A percentile compares a stretch with the other conserved stretches of the same genome.
Evolutionary conservation across 2,329 filamentous ascomycete species (phyloP).

Genomic region (Coccinonectria pachysandricola): DNA sequence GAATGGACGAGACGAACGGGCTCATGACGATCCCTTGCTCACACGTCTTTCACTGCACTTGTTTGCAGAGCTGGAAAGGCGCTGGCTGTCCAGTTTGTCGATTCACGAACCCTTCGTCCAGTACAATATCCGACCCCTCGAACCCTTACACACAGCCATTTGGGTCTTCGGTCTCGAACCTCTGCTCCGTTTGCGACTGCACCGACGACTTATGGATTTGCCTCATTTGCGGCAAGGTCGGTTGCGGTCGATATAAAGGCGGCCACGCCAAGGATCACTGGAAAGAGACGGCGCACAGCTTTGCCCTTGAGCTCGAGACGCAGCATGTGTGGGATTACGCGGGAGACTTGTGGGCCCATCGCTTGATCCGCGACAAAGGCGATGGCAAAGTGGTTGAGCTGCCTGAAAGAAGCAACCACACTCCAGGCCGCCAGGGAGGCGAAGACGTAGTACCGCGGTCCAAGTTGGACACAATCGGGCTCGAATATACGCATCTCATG

Average conservation of each 20-base stretch:
- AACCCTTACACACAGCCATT: constrained; percentile 47
- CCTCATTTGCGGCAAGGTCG: constrained; percentile 83
- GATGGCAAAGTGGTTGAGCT: constrained; percentile 88
- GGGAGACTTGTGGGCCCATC: constrained; percentile 90
- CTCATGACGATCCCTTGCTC: constrained; percentile 93
- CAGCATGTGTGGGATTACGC: constrained; percentile 98
- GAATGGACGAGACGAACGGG: constrained; percentile 96
- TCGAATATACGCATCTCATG: constrained; percentile 90
- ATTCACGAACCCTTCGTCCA: constrained; percentile 53
- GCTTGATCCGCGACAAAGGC: constrained; percentile 85
- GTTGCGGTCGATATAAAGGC: constrained; percentile 88
- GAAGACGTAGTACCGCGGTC: constrained; percentile 62
- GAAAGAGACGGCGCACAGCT: constrained; percentile 81
- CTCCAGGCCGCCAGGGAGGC: constrained; percentile 29
- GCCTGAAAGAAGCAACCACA: constrained; percentile 42
- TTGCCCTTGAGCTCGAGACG: constrained; percentile 83
- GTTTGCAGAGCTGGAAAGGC: constrained; percentile 91
- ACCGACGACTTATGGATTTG: constrained; percentile 88
- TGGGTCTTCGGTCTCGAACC: constrained; percentile 49
- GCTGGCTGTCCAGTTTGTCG: constrained; percentile 90
- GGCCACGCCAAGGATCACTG: constrained; percentile 92
- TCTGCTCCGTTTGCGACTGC: constrained; percentile 74
- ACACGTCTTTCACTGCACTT: constrained; percentile 95
- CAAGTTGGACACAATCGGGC: constrained; percentile 66
- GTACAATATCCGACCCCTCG: constrained; percentile 30